These are phyloP conservation scores for Termitomyces heimii DNA, from an alignment of 768 basidiomycete genomes.

Conservation along the genomic window DNA sequence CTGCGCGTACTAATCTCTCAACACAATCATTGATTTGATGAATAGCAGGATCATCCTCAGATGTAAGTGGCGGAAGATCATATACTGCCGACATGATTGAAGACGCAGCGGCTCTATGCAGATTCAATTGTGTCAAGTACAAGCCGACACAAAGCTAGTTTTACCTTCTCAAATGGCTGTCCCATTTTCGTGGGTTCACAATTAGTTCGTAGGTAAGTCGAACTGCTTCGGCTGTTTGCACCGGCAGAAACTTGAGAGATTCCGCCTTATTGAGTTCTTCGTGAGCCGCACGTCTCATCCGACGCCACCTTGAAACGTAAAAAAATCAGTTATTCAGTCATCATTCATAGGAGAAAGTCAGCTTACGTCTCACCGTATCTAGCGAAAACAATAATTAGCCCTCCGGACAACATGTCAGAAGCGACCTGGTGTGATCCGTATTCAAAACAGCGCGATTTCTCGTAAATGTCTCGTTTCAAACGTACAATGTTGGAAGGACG, in stretches of 20 bases:
- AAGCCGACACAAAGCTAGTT: not conserved
- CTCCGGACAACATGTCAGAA: not conserved
- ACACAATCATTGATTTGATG: not conserved
- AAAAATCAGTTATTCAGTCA: not conserved
- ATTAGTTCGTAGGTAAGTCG: conserved; percentile 22
- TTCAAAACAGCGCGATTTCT: not conserved
- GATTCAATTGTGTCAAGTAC: not conserved
- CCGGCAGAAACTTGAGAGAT: conserved; percentile 15
- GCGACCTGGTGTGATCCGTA: not conserved
- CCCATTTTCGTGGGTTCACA: conserved; percentile 9
- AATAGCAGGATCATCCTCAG: not conserved
- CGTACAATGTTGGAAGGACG: not conserved
- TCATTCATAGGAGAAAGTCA: not conserved
- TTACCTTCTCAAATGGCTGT: not conserved
- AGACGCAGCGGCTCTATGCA: not conserved
- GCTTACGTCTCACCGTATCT: not conserved
- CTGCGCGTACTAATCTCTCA: conserved; percentile 13
- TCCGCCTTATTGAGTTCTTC: conserved; percentile 23
- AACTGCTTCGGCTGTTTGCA: conserved; percentile 25
- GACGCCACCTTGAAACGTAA: not conserved
- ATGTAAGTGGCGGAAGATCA: not conserved
- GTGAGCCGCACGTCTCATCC: conserved; percentile 19
- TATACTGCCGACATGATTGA: not conserved
- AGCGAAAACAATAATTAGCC: not conserved
- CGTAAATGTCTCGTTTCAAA: not conserved